A percentile compares a stretch with the other conserved stretches of the same genome.
phyloP scores from a whole-genome alignment of 1,139 yeast genomes.

The Pichiaceae sp. region DNA sequence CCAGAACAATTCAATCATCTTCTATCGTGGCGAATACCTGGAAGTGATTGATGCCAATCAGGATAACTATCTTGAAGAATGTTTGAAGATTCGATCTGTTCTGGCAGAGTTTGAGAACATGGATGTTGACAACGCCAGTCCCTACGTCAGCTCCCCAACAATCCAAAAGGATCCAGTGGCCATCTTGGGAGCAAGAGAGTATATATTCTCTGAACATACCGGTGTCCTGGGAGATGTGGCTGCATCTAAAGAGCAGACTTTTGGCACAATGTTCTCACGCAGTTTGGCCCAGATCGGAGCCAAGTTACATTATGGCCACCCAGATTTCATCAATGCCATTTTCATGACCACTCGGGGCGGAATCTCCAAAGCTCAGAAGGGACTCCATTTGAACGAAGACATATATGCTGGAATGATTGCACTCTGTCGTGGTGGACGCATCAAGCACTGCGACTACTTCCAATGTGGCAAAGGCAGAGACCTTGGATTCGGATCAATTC shows the following conservation, averaged over 20 bases:
- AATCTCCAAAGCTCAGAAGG: slow-evolving; percentile 80
- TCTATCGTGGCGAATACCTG: slow-evolving; percentile 78
- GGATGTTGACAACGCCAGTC: slow-evolving; percentile 22
- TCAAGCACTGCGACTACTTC: slow-evolving; percentile 79
- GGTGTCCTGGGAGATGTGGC: slow-evolving; percentile 89
- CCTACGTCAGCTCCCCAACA: slow-evolving; percentile 30
- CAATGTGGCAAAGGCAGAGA: slow-evolving; percentile 94
- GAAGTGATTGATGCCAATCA: slow-evolving; percentile 87
- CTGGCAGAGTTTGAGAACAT: slow-evolving; percentile 73
- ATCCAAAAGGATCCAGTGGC: slow-evolving; percentile 50
- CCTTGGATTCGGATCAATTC: slow-evolving; percentile 75
- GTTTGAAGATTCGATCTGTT: slow-evolving; percentile 70
- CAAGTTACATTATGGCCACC: slow-evolving; percentile 86
- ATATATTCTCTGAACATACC: slow-evolving; percentile 76
- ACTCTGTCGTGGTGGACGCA: slow-evolving; percentile 70
- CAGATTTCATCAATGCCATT: slow-evolving; percentile 75
- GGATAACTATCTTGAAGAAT: slow-evolving; percentile 80
- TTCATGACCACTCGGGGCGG: slow-evolving; percentile 93
- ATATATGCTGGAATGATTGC: slow-evolving; percentile 91
- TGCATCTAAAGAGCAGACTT: slow-evolving; percentile 90
- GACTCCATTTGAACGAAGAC: slow-evolving; percentile 81
- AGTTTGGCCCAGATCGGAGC: slow-evolving; percentile 84
- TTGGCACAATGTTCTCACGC: slow-evolving; percentile 83
- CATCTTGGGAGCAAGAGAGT: slow-evolving; percentile 81
- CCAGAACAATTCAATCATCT: slow-evolving; percentile 71